A percentile compares a stretch with the other conserved stretches of the same genome.
Conservation (phyloP, 208 protist genomes). For the Leishmania tropica region DNA sequence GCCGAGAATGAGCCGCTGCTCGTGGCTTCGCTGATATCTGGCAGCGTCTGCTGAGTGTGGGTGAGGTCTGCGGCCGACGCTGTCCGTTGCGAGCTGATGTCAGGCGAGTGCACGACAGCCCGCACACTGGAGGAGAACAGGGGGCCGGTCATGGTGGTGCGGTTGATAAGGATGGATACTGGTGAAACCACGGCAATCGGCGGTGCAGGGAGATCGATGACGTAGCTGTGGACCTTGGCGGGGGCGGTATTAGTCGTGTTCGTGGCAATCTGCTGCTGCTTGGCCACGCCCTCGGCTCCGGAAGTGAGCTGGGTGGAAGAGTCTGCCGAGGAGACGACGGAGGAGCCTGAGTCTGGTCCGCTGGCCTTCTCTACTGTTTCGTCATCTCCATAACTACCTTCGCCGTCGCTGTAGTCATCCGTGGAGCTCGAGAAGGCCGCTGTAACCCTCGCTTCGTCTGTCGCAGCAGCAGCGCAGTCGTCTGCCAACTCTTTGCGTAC, state of each 20-base stretch:
- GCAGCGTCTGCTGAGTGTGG: slow-evolving; percentile 10
- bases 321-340: neutral
- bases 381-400: neutral
- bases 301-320: neutral
- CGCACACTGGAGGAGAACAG: slow-evolving; percentile 16
- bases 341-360: neutral
- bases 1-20: neutral
- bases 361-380: slow-evolving; percentile 2
- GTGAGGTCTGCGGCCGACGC: slow-evolving; percentile 7
- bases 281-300: neutral
- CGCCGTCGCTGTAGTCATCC: neutral
- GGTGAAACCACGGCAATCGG: slow-evolving; percentile 26
- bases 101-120: slow-evolving; percentile 34
- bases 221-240: neutral
- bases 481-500: neutral
- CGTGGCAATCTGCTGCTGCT: neutral
- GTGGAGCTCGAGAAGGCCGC: neutral
- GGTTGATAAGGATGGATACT: slow-evolving; percentile 39
- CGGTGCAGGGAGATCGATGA: slow-evolving; percentile 24
- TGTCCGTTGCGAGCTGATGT: slow-evolving; percentile 5
- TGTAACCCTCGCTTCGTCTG: neutral
- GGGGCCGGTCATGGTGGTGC: neutral
- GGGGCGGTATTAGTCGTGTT: neutral
- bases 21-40: slow-evolving; percentile 7
- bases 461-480: neutral